Evolutionary conservation across 257 asterid species (phyloP).

Genomic region (Nicotiana paniculata): DNA sequence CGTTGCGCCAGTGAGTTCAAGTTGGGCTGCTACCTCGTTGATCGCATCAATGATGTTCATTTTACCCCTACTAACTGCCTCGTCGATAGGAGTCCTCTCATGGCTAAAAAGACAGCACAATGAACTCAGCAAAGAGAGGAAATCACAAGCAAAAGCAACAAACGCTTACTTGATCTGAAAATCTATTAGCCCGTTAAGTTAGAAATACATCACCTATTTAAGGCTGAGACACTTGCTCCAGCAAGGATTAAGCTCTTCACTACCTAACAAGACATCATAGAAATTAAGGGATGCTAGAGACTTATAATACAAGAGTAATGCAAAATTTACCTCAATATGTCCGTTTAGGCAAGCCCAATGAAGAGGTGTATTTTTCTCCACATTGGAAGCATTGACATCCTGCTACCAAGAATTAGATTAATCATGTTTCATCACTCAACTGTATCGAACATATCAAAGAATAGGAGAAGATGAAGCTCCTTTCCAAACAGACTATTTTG

Average conservation of each 20-base stretch:
- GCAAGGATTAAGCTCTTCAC: conserved; percentile 67
- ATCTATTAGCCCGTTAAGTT: background rate
- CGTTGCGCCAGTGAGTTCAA: conserved; percentile 50
- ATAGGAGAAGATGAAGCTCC: background rate
- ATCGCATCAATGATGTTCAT: conserved; percentile 67
- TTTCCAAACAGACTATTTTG: background rate
- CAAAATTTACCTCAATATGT: conserved; percentile 58
- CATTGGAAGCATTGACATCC: conserved; percentile 79
- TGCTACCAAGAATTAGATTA: conserved; percentile 22
- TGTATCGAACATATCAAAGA: background rate
- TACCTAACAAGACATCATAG: conserved; percentile 30
- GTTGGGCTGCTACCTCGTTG: conserved; percentile 59
- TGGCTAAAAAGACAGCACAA: conserved; percentile 43
- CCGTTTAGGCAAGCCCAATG: conserved; percentile 98
- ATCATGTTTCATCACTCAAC: conserved; percentile 1
- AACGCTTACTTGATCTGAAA: background rate
- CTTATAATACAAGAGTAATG: background rate
- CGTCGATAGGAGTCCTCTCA: conserved; percentile 87
- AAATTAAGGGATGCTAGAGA: background rate
- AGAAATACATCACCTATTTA: conserved; percentile 51
- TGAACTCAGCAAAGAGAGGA: background rate
- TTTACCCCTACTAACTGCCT: conserved; percentile 61
- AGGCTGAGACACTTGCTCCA: conserved; percentile 63
- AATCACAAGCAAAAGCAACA: background rate
- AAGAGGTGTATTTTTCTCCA: conserved; percentile 83